phyloP scores from a whole-genome alignment of 2,329 filamentous ascomycete species.

The Penicillium sp. region DNA sequence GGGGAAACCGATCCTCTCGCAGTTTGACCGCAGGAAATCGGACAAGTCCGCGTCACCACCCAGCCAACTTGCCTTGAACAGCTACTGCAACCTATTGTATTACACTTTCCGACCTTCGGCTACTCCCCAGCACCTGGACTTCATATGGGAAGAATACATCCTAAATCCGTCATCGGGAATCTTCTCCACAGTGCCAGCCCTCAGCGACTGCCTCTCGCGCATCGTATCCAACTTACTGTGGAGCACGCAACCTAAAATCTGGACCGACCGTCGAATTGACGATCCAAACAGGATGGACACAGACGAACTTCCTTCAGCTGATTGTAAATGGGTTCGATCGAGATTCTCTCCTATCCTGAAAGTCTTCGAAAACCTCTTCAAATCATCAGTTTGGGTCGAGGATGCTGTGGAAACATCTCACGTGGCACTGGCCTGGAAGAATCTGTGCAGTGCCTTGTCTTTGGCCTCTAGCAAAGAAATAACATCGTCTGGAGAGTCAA shows the following conservation, averaged over 20 bases:
- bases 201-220: slow-evolving; percentile 62
- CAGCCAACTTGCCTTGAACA: slow-evolving; percentile 65
- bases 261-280: slow-evolving; percentile 73
- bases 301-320: slow-evolving; percentile 79
- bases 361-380: slow-evolving; percentile 58
- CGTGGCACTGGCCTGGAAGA: slow-evolving; percentile 62
- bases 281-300: slow-evolving; percentile 61
- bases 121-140: slow-evolving; percentile 66
- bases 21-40: slow-evolving; percentile 65
- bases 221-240: slow-evolving; percentile 72
- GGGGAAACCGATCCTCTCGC: slow-evolving; percentile 67
- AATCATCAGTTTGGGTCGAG: slow-evolving; percentile 51
- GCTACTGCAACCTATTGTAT: slow-evolving; percentile 79
- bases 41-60: slow-evolving; percentile 51
- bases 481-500: slow-evolving; percentile 81
- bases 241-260: slow-evolving; percentile 57
- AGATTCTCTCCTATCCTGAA: slow-evolving; percentile 68
- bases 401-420: slow-evolving; percentile 42
- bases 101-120: slow-evolving; percentile 76
- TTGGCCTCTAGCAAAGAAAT: slow-evolving; percentile 78
- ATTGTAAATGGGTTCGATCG: slow-evolving; percentile 82
- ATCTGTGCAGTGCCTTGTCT: slow-evolving; percentile 63
- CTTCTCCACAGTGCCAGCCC: slow-evolving; percentile 52
- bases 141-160: slow-evolving; percentile 78
- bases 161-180: slow-evolving; percentile 63